Base-by-base conservation (phyloP, 148 eudicot genomes). In the Arctostaphylos glauca region DNA sequence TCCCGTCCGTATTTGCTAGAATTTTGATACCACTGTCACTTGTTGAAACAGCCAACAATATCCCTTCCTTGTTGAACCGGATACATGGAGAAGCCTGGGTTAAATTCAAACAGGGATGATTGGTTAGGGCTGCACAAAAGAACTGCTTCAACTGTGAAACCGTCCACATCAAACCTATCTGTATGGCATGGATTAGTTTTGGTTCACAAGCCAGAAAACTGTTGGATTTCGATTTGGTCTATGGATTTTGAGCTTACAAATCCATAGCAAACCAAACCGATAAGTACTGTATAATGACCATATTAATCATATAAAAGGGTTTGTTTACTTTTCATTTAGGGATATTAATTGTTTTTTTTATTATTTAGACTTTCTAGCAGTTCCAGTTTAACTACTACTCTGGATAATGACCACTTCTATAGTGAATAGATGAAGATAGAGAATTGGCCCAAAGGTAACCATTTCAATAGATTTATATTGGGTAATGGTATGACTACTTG, bases 11-110 rank as follows among this genome's bases (percentile, higher is more conserved):
- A 83, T 90, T 96, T 75, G 99, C 95, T 56, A 96, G 89, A 81
- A 96, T 86, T 85, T 96, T 96, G 67, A 96, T 87, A 72, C 98
- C 95, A 88, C 92, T 94, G 9, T 96, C 99, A 81, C 83, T 94
- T 3, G 98, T 91, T 76, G 98, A 94, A 58, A 94, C 98, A 77
- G 95, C 98, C 88, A 96, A 75, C 73, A 96, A 88, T n/a, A 90
- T 86, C 64, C 98, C 98, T 78, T 92, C 95, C 83, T 93, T 94
- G 89, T 91, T 94, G 87, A 94, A 96, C 41, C 98, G 97, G 54
- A 96, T 86, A 82, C 97, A 90, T 49, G 98, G 98, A 84, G 95
- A 93, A 84, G 97, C 92, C 99, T 96, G 78, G 64, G 25, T 25
- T 5, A 66, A 66, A 66, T 66, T 25, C 71, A 66, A 66, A 66